These are phyloP conservation scores for Alternaria novae-zelandiae DNA, from an alignment of 2,329 filamentous ascomycete genomes.

Conservation along the genomic window DNA sequence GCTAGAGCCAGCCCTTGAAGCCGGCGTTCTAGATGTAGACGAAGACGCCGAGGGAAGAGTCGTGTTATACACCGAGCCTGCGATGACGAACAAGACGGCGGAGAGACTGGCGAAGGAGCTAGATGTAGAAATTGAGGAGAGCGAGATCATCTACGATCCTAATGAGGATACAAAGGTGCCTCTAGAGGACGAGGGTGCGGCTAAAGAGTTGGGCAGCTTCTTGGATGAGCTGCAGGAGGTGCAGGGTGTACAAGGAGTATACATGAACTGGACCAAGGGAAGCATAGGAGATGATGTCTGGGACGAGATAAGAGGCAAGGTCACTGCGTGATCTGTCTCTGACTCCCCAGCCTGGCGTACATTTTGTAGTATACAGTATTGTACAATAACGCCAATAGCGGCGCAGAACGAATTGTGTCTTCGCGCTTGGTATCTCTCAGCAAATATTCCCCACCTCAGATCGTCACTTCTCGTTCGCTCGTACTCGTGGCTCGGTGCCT, in stretches of 20 bases:
- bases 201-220: conserved; percentile 65
- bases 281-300: conserved; percentile 46
- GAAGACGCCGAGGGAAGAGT: conserved; percentile 72
- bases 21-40: conserved; percentile 77
- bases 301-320: conserved; percentile 48
- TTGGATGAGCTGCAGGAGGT: conserved; percentile 68
- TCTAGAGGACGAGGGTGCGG: conserved; percentile 64
- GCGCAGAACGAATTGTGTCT: conserved; percentile 31
- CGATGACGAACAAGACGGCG: conserved; percentile 67
- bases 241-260: conserved; percentile 80
- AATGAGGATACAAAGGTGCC: conserved; percentile 78
- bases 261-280: conserved; percentile 67
- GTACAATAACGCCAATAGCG: conserved; percentile 36
- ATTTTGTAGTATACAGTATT: conserved; percentile 4
- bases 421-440: conserved; percentile 25
- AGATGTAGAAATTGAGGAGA: conserved; percentile 71
- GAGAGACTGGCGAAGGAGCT: conserved; percentile 68
- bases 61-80: conserved; percentile 73
- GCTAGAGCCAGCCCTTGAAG: conserved; percentile 82
- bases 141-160: conserved; percentile 84
- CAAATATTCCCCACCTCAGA: neutral
- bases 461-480: neutral
- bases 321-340: conserved; percentile 33
- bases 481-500: neutral
- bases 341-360: neutral